Evolutionary conservation across 305 asterid species (phyloP), one percentile per base, ranked within the genome.

Genomic region (Galium porrigens): DNA sequence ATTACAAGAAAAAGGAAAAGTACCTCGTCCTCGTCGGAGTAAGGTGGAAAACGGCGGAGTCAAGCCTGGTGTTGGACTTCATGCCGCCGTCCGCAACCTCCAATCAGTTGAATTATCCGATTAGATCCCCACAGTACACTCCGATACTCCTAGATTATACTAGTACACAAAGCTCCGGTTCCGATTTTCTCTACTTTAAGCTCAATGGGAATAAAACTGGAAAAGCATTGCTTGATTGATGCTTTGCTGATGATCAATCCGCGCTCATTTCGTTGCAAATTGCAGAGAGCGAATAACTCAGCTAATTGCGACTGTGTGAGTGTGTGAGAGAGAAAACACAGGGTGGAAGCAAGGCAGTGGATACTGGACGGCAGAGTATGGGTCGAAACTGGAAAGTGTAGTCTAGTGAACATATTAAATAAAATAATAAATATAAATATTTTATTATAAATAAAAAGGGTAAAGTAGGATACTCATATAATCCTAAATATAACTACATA

Each of bases 11-110:
- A 32, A 60, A 70, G 3, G 18, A 15, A 61, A 27, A n/a, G 51
- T 30, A 90, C 95, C 96, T 84, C 8, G 97, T 88, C 74, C 97
- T 79, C 68, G 96, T 90, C 48, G 96, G 96, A 72, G 95, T 90
- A 78, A 88, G 96, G 72, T 86, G 95, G 78, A 90, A 90, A 66
- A 88, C 85, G 70, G 84, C 91, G 11, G 91, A 86, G 68, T 84
- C 84, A 61, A 90, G 95, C 60, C 73, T 79, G 77, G 88, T 73
- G 65, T 74, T 82, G 56, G 84, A 77, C 87, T 85, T 88, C 97
- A 90, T 88, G 63, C 48, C 36, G 64, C 36, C 49, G 58, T 14
- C 41, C 56, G 15, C 9, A 39, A 2, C 15, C 15, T 32, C 70
- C 62, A 59, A 71, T 67, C 17, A 62, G 48, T 53, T 54, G 64